phyloP scores from a whole-genome alignment of 352 stramenopile species.

The Phytopythium sindhum region DNA sequence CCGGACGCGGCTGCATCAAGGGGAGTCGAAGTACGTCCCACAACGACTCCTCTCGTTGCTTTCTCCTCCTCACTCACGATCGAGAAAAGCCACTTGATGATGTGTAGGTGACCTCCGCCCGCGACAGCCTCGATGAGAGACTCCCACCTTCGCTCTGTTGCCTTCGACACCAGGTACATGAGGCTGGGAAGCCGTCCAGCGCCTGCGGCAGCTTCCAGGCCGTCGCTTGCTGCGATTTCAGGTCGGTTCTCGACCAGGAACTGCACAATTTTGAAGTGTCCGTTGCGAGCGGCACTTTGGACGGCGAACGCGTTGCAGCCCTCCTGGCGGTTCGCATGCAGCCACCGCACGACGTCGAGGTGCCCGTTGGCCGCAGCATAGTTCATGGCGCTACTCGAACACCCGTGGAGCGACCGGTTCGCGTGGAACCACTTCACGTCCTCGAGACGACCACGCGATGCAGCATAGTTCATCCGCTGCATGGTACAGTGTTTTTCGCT shows the following conservation, averaged over 20 bases:
- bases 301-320: background rate
- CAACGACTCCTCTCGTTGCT: too few relatives aligned
- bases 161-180: too few relatives aligned
- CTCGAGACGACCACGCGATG: background rate
- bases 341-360: background rate
- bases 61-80: too few relatives aligned
- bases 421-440: conserved; percentile 1
- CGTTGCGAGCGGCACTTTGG: background rate
- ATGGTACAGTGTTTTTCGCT: background rate
- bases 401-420: background rate
- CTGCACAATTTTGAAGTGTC: too few relatives aligned
- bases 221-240: too few relatives aligned
- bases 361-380: background rate
- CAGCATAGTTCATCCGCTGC: background rate
- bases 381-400: background rate
- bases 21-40: background rate
- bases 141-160: too few relatives aligned
- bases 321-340: background rate
- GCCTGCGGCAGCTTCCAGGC: too few relatives aligned
- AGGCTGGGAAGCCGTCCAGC: background rate
- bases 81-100: background rate
- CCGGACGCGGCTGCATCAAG: background rate
- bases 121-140: background rate
- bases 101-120: background rate
- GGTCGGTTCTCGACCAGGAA: too few relatives aligned